These are phyloP conservation scores for Graphiopsis chlorocephala DNA, from an alignment of 2,329 filamentous ascomycete genomes.

Conservation along the genomic window DNA sequence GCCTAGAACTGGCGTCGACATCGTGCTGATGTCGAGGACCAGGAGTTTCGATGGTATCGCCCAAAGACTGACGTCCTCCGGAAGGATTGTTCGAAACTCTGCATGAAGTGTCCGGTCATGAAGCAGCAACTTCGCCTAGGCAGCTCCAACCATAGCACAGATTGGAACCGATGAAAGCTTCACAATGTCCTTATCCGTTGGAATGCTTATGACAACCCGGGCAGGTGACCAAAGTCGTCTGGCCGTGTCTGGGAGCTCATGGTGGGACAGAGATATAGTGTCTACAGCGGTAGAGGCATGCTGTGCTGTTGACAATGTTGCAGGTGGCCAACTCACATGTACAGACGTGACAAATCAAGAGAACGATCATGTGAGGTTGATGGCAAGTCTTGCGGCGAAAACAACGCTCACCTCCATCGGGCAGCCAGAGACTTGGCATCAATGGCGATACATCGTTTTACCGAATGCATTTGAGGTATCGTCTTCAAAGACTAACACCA, in stretches of 20 bases:
- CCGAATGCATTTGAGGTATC: not conserved
- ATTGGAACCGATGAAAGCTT: not conserved
- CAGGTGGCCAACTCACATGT: not conserved
- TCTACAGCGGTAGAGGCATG: no score
- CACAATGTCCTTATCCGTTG: not conserved
- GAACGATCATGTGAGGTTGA: not conserved
- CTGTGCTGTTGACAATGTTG: not conserved
- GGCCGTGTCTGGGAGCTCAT: not conserved
- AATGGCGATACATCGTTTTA: not conserved
- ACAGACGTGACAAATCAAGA: no score
- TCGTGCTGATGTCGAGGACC: not conserved
- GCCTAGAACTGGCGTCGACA: not conserved
- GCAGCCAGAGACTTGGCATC: not conserved
- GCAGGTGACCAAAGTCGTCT: not conserved
- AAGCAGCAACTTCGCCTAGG: not conserved
- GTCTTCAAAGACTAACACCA: not conserved
- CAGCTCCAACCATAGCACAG: not conserved
- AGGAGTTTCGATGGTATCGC: not conserved
- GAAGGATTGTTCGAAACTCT: not conserved
- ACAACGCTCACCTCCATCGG: not conserved
- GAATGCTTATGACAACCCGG: not conserved
- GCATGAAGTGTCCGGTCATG: not conserved
- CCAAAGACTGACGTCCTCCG: not conserved
- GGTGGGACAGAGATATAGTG: no score
- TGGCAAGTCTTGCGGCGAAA: not conserved